Conservation (phyloP, 2,329 filamentous ascomycete species). For the Colletotrichum plurivorum region DNA sequence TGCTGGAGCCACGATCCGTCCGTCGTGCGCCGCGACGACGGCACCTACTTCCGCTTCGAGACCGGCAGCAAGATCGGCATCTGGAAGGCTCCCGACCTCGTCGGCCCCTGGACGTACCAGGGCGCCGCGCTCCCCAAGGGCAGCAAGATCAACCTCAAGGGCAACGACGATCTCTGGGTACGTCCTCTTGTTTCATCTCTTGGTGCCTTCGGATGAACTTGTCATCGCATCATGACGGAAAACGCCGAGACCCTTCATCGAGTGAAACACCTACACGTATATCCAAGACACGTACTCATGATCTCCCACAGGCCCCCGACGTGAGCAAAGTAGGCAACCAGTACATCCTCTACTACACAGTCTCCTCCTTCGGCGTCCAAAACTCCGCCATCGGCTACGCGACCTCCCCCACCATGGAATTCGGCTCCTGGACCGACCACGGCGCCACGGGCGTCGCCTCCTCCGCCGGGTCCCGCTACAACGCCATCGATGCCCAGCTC, state of each 20-base stretch:
- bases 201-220: not conserved
- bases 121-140: conserved; percentile 56
- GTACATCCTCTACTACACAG: conserved; percentile 79
- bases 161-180: conserved; percentile 61
- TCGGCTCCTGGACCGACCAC: conserved; percentile 72
- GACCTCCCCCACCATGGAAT: conserved; percentile 61
- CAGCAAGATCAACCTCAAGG: conserved; percentile 55
- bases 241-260: not conserved
- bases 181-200: conserved; percentile 22
- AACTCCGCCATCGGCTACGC: conserved; percentile 72
- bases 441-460: conserved; percentile 68
- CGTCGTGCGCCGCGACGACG: conserved; percentile 55
- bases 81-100: conserved; percentile 52
- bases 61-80: conserved; percentile 58
- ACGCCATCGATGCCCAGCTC: conserved; percentile 73
- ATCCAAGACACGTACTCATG: not conserved
- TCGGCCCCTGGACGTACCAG: conserved; percentile 58
- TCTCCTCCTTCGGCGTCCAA: conserved; percentile 74
- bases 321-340: conserved; percentile 67
- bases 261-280: not conserved
- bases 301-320: conserved; percentile 70
- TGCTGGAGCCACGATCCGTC: conserved; percentile 57
- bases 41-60: conserved; percentile 59
- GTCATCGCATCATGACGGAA: not conserved
- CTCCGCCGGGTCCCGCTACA: conserved; percentile 60